These are phyloP conservation scores for Neoboletus subvelutipes DNA, from an alignment of 768 basidiomycete species.

Conservation along the genomic window DNA sequence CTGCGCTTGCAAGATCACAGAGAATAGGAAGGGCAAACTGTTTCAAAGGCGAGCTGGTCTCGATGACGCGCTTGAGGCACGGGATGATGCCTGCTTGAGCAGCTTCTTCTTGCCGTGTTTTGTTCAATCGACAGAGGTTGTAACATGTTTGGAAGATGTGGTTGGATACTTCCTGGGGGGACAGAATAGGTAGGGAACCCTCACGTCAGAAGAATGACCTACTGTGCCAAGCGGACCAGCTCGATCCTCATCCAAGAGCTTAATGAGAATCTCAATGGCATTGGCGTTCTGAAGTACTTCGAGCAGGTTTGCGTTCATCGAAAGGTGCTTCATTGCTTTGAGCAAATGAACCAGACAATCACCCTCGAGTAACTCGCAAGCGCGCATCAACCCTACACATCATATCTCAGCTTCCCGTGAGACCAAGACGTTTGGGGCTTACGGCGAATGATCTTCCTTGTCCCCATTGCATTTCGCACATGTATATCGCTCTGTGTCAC, in stretches of 20 bases:
- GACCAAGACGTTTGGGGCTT: constrained; percentile 34
- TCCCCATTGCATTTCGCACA: constrained; percentile 89
- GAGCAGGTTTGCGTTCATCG: constrained; percentile 86
- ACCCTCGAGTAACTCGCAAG: constrained; percentile 84
- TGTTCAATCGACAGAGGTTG: constrained; percentile 93
- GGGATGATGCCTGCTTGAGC: constrained; percentile 95
- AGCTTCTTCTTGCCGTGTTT: constrained; percentile 93
- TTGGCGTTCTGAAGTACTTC: constrained; percentile 97
- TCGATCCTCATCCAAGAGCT: constrained; percentile 77
- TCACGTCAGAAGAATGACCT: constrained; percentile 26
- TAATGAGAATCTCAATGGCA: constrained; percentile 87
- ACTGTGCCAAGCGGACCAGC: constrained; percentile 81
- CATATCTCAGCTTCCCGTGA: constrained; percentile 1
- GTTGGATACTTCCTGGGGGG: constrained; percentile 86
- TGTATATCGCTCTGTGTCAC: constrained; percentile 95
- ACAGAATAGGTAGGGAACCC: background rate
- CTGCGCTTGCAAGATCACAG: constrained; percentile 93
- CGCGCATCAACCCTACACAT: constrained; percentile 72
- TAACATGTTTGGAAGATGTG: constrained; percentile 97
- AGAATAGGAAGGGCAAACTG: constrained; percentile 97
- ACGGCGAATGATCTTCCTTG: constrained; percentile 87
- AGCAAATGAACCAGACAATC: constrained; percentile 86
- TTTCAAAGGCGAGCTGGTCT: constrained; percentile 87
- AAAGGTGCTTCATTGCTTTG: constrained; percentile 94
- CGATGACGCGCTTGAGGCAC: constrained; percentile 84